Conservation (phyloP, 2,329 filamentous ascomycete genomes). For the Fusarium sp. region DNA sequence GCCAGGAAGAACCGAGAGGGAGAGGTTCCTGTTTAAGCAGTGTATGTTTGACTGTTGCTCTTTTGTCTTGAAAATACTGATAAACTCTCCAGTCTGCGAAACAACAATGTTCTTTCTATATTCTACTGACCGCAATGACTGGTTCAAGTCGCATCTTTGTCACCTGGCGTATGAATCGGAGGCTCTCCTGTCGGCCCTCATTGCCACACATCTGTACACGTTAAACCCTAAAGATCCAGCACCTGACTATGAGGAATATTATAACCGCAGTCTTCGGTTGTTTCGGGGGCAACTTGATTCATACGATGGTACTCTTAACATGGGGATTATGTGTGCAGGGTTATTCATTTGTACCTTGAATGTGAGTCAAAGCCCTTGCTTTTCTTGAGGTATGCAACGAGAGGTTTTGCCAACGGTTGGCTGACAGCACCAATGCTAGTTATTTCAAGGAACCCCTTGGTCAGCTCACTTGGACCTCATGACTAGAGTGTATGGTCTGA, state of each 20-base stretch:
- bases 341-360: constrained; percentile 30
- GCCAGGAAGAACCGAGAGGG: not conserved
- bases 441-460: constrained; percentile 36
- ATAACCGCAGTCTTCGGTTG: constrained; percentile 21
- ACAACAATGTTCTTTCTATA: constrained; percentile 25
- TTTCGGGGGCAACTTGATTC: constrained; percentile 22
- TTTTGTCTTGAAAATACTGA: not conserved
- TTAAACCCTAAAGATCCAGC: constrained; percentile 13
- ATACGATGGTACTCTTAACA: constrained; percentile 10
- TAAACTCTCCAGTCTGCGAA: constrained; percentile 6
- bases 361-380: constrained; percentile 3
- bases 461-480: constrained; percentile 28
- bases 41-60: constrained; percentile 1
- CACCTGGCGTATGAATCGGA: constrained; percentile 13
- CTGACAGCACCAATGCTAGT: not conserved
- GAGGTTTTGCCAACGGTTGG: not conserved
- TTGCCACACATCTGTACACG: constrained; percentile 28
- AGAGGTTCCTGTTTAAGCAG: constrained; percentile 6
- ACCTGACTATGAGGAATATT: constrained; percentile 15
- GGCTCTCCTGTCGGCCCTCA: constrained; percentile 18
- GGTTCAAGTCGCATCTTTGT: constrained; percentile 11
- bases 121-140: constrained; percentile 22
- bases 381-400: not conserved
- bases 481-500: constrained; percentile 30
- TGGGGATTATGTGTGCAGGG: constrained; percentile 15